Evolutionary conservation across 108 stramenopile genomes (phyloP).

Genomic region (Fragilariopsis cylindrus): DNA sequence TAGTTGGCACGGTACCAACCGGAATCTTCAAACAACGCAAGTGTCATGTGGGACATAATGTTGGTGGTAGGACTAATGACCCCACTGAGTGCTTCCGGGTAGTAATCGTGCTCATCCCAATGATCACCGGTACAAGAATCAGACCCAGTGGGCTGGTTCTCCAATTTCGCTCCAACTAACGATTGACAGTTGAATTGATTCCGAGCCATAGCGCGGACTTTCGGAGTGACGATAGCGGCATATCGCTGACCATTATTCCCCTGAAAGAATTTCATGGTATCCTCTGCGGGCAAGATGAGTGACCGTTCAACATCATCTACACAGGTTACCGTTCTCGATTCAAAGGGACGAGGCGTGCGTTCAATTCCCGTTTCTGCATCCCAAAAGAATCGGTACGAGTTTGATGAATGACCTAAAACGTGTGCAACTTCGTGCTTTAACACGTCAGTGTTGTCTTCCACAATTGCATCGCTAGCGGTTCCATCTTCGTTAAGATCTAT

Average conservation of each 20-base stretch:
- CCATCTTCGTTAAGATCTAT: constrained; percentile 65
- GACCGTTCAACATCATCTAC: constrained; percentile 69
- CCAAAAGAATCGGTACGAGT: constrained; percentile 81
- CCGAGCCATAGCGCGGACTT: constrained; percentile 70
- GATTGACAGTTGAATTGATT: constrained; percentile 87
- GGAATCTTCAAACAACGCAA: constrained; percentile 81
- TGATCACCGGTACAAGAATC: constrained; percentile 85
- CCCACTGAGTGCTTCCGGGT: constrained; percentile 65
- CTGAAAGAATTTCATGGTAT: constrained; percentile 75
- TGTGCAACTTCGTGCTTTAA: constrained; percentile 73
- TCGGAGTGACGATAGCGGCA: constrained; percentile 78
- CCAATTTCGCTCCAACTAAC: constrained; percentile 68
- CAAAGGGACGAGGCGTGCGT: constrained; percentile 72
- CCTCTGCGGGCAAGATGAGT: constrained; percentile 59
- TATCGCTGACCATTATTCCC: constrained; percentile 70
- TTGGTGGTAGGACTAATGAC: constrained; percentile 79
- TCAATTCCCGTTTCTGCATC: constrained; percentile 68
- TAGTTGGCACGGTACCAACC: constrained; percentile 86
- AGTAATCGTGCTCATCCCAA: constrained; percentile 82
- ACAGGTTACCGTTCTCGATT: constrained; percentile 63
- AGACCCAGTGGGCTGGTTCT: constrained; percentile 81
- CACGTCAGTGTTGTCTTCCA: constrained; percentile 73
- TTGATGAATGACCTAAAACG: constrained; percentile 76
- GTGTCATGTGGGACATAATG: constrained; percentile 64
- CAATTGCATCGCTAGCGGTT: constrained; percentile 49